phyloP scores from a whole-genome alignment of 176 grass and related monocot species.

The Cenchrus americanus region DNA sequence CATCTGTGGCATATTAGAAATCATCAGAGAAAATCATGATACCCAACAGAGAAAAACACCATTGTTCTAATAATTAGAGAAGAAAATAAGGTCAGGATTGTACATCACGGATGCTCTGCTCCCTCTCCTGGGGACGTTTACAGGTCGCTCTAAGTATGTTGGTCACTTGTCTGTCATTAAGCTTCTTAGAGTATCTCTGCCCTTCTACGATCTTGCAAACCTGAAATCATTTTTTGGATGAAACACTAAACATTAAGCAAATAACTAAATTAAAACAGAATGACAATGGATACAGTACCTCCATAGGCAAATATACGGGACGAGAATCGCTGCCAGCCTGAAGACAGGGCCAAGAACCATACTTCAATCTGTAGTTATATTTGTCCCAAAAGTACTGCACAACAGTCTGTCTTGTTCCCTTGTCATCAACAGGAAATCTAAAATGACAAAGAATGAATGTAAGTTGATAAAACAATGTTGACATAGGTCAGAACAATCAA shows the following conservation, averaged over 20 bases:
- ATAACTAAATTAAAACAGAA: background rate
- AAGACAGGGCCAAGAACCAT: constrained; percentile 65
- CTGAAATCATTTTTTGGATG: constrained; percentile 34
- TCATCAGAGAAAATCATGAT: constrained; percentile 5
- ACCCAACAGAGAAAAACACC: background rate
- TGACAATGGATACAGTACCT: constrained; percentile 42
- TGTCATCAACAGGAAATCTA: constrained; percentile 76
- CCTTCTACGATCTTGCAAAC: constrained; percentile 83
- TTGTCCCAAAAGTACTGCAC: constrained; percentile 74
- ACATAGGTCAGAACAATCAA: background rate
- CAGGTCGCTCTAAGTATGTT: constrained; percentile 71
- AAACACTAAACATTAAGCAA: background rate
- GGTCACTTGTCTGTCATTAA: constrained; percentile 82
- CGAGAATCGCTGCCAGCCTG: constrained; percentile 74
- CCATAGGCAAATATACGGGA: constrained; percentile 76
- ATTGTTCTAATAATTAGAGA: background rate
- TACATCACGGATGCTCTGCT: constrained; percentile 72
- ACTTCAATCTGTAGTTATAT: constrained; percentile 52
- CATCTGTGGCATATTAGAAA: constrained; percentile 47
- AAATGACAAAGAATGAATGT: background rate
- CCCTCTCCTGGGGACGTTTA: constrained; percentile 72
- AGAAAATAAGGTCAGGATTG: background rate
- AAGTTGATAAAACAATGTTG: background rate
- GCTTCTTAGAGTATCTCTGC: constrained; percentile 74
- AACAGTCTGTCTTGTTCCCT: constrained; percentile 50